Evolutionary conservation across 139 green algal species (phyloP), one percentile per base, ranked within the genome.

Genomic region (Mychonastes homosphaera): DNA sequence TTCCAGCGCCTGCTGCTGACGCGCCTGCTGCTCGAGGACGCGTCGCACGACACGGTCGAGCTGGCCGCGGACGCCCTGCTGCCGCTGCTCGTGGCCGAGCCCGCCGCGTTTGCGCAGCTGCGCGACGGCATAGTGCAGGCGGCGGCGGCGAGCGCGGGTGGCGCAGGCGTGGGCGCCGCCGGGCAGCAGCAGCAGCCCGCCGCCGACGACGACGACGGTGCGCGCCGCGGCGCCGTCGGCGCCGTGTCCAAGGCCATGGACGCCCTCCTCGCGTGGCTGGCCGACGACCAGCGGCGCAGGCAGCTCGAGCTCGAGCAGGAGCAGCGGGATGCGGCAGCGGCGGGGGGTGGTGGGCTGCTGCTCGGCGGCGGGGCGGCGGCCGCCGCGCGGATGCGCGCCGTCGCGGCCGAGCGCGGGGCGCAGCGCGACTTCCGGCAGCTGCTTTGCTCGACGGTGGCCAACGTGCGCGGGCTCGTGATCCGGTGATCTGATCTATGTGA

Each of bases 41-140:
- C 62, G 12, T 28, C 63, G 23, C 53, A 47, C 13, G 79, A 82
- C 2, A 43, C 77, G 4, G 62, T 81, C 36, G 83, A 87, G 52
- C 60, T 71, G 38, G 70, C 79, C 28, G 73, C 79, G 26, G 81
- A 89, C 58, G 75, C 79, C 28, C 64, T 85, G 56, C 69, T 91
- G 53, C 79, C 82, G 10, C 64, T 90, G 56, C 65, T 84, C 26
- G 59, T 84, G 23, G 54, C 66, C 10, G 72, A 84, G 23, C 74
- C 68, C 2, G 30, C 49, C 1, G 64, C 64, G 7, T 83, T 77
- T 56, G 56, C 74, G 35, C 38, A 32, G 27, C 23, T 78, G 4
- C 64, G 63, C 48, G 58, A 32, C 39, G n/a, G 29, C 19, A 13
- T 67, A 4, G 50, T 39, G 38, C 6, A 30, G 39, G 38, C 35